Conservation (phyloP, 805 yeast genomes). For the Ogataea trehaloabstinens region DNA sequence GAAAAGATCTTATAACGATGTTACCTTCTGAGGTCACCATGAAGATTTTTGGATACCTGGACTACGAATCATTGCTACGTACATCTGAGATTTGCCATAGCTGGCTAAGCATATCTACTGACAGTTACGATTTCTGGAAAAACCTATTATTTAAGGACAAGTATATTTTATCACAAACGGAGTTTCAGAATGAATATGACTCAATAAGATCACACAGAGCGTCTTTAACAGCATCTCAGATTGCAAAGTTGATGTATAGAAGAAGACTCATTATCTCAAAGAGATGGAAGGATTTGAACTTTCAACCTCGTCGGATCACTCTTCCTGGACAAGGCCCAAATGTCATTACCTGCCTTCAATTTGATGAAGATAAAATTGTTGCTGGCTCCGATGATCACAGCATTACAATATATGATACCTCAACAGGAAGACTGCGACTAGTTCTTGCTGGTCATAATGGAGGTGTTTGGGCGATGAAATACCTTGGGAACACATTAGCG, state of each 20-base stretch:
- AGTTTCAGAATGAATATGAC: conserved; percentile 36
- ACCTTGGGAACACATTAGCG: conserved; percentile 76
- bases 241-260: conserved; percentile 46
- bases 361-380: conserved; percentile 84
- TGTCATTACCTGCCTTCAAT: conserved; percentile 93
- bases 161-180: conserved; percentile 45
- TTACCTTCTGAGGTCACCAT: conserved; percentile 76
- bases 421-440: conserved; percentile 60
- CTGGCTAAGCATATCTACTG: conserved; percentile 69
- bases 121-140: conserved; percentile 68
- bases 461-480: conserved; percentile 98
- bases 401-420: conserved; percentile 77
- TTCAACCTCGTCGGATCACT: conserved; percentile 64
- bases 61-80: conserved; percentile 56
- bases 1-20: conserved; percentile 66
- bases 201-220: conserved; percentile 14
- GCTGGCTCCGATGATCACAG: conserved; percentile 89
- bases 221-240: conserved; percentile 9
- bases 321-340: conserved; percentile 68
- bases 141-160: conserved; percentile 60
- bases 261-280: conserved; percentile 54
- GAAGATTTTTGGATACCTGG: conserved; percentile 63
- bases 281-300: conserved; percentile 80
- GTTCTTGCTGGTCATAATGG: conserved; percentile 88
- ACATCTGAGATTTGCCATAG: conserved; percentile 61